phyloP scores from a whole-genome alignment of 495 filamentous ascomycete genomes.

The Beverwykella pulmonaria region DNA sequence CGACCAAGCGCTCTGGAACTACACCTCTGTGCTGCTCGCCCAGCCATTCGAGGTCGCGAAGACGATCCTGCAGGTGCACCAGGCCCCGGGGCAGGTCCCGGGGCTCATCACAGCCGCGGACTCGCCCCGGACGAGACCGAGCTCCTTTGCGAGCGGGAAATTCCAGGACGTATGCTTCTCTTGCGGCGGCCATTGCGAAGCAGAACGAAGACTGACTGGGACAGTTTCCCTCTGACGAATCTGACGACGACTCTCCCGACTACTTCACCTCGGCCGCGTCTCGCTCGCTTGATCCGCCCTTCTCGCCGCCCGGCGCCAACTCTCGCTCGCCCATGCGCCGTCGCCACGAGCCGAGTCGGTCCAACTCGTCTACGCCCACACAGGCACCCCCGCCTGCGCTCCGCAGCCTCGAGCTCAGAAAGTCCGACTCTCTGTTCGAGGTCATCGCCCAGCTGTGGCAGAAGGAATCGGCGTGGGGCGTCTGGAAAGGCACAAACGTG shows the following conservation, averaged over 20 bases:
- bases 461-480: conserved; percentile 85
- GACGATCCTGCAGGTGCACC: conserved; percentile 81
- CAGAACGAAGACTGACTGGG: conserved; percentile 6
- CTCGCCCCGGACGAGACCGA: conserved; percentile 32
- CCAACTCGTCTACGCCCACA: conserved; percentile 41
- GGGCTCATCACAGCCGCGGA: conserved; percentile 41
- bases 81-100: conserved; percentile 48
- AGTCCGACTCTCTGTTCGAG: conserved; percentile 72
- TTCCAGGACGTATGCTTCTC: conserved; percentile 54
- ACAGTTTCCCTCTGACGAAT: conserved; percentile 55
- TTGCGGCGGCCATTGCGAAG: neutral
- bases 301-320: conserved; percentile 55
- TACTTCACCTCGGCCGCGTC: conserved; percentile 83
- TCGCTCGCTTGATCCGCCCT: conserved; percentile 40
- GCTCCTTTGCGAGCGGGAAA: conserved; percentile 48
- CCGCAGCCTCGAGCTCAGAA: conserved; percentile 69
- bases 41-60: conserved; percentile 98
- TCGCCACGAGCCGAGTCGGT: conserved; percentile 35
- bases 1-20: conserved; percentile 83
- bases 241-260: conserved; percentile 64
- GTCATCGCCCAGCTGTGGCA: conserved; percentile 82
- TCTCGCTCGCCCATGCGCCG: conserved; percentile 22
- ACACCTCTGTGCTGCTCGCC: conserved; percentile 77
- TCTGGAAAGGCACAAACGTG: conserved; percentile 93
- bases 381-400: conserved; percentile 48